Conservation (phyloP, 495 filamentous ascomycete genomes). For the Durotheca rogersii region DNA sequence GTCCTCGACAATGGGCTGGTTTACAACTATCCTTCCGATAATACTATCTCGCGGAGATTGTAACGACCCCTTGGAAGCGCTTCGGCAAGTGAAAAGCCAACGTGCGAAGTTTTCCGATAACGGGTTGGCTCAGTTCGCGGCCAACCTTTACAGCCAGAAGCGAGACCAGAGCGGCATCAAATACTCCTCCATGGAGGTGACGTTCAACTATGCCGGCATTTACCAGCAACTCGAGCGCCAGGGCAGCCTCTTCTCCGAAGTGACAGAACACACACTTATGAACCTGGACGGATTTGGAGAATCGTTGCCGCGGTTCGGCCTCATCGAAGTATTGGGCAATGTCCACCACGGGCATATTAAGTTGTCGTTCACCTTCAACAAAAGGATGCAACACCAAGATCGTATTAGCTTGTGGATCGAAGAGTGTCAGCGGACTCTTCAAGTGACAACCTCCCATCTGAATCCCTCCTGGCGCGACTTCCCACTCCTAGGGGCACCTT, state of each 20-base stretch:
- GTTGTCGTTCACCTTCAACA: too few relatives aligned
- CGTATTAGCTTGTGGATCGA: too few relatives aligned
- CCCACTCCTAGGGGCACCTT: neutral
- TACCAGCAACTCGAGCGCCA: conserved; percentile 42
- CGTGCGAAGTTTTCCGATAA: conserved; percentile 42
- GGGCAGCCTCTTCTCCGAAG: conserved; percentile 35
- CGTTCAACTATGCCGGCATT: conserved; percentile 50
- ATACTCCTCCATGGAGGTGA: too few relatives aligned
- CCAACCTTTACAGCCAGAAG: conserved; percentile 24
- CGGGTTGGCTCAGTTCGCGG: conserved; percentile 52
- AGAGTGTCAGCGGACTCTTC: too few relatives aligned
- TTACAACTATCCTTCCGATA: conserved; percentile 56
- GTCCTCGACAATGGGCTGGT: conserved; percentile 59
- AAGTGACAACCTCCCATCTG: too few relatives aligned
- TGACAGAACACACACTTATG: conserved; percentile 15
- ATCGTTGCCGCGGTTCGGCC: conserved; percentile 34
- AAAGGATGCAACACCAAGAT: too few relatives aligned
- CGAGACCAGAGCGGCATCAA: conserved; percentile 28
- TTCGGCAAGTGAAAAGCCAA: conserved; percentile 50
- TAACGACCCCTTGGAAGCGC: conserved; percentile 1
- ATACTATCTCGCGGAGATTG: neutral
- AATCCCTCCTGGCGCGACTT: too few relatives aligned
- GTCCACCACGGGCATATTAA: too few relatives aligned
- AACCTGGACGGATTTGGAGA: conserved; percentile 47
- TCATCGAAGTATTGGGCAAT: conserved; percentile 37